These are phyloP conservation scores for Marasmius oreades DNA, from an alignment of 1,284 basidiomycete species.

Conservation along the genomic window DNA sequence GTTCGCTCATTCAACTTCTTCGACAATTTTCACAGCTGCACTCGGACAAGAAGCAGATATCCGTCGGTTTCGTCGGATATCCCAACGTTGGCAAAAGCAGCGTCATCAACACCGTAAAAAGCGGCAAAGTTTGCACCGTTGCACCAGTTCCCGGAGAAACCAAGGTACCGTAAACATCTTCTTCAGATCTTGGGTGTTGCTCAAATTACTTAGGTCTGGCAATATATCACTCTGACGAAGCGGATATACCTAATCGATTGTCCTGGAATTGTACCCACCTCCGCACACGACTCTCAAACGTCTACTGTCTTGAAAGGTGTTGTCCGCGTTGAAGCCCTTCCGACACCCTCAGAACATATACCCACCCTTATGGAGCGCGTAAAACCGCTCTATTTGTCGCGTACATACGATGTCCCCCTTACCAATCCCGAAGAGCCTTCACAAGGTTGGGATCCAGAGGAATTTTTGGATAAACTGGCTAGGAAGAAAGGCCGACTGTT, in stretches of 20 bases:
- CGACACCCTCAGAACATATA: conserved; percentile 93
- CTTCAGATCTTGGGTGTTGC: not conserved
- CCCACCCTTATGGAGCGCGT: conserved; percentile 86
- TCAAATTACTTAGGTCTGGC: conserved; percentile 76
- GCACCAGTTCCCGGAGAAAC: conserved; percentile 99
- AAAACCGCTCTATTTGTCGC: conserved; percentile 88
- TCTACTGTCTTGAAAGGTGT: conserved; percentile 96
- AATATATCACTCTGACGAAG: conserved; percentile 96
- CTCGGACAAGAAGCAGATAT: conserved; percentile 99
- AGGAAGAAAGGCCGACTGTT: conserved; percentile 89
- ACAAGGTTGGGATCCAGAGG: conserved; percentile 68
- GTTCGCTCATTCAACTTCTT: conserved; percentile 94
- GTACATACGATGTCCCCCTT: conserved; percentile 82
- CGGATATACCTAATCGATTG: conserved; percentile 99
- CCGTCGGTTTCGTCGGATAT: conserved; percentile 97
- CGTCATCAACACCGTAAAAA: conserved; percentile 99
- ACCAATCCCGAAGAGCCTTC: conserved; percentile 52
- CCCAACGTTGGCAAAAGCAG: conserved; percentile 98
- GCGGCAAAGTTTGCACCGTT: conserved; percentile 96
- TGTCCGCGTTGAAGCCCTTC: conserved; percentile 92
- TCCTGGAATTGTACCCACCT: conserved; percentile 96
- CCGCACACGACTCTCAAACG: conserved; percentile 87
- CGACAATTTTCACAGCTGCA: conserved; percentile 97
- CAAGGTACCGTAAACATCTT: conserved; percentile 52
- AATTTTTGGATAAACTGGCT: conserved; percentile 84